Conservation (phyloP, 768 basidiomycete genomes). For the Kwoniella mangroviensis region DNA sequence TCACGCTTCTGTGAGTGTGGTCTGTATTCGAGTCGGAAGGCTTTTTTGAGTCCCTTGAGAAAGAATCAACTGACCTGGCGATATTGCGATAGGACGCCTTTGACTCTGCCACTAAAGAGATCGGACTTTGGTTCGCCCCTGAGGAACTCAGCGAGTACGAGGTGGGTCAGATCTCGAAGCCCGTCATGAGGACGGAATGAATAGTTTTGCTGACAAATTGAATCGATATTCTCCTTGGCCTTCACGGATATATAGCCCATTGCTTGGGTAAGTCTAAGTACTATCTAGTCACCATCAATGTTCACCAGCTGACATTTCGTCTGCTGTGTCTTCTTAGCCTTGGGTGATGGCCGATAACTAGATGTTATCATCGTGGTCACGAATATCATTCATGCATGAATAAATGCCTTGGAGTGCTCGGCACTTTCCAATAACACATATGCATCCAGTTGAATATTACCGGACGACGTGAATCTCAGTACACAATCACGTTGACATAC, state of each 20-base stretch:
- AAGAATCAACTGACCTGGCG: background rate
- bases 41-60: no score
- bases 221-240: background rate
- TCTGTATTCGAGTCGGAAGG: background rate
- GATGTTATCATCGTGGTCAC: background rate
- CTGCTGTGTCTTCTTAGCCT: slow-evolving; percentile 26
- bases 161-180: slow-evolving; percentile 15
- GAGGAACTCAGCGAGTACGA: slow-evolving; percentile 51
- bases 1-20: slow-evolving; percentile 44
- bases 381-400: background rate
- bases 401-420: background rate
- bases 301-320: background rate
- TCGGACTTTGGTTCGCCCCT: slow-evolving; percentile 52
- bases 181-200: no score
- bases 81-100: slow-evolving; percentile 44
- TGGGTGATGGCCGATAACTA: slow-evolving; percentile 57
- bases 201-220: no score
- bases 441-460: background rate
- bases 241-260: slow-evolving; percentile 33
- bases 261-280: slow-evolving; percentile 38
- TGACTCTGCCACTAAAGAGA: slow-evolving; percentile 54
- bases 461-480: background rate
- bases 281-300: background rate
- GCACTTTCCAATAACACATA: background rate
- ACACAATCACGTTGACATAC: no score